Conservation (phyloP, 441 rosid genomes). For the Melastoma candidum region DNA sequence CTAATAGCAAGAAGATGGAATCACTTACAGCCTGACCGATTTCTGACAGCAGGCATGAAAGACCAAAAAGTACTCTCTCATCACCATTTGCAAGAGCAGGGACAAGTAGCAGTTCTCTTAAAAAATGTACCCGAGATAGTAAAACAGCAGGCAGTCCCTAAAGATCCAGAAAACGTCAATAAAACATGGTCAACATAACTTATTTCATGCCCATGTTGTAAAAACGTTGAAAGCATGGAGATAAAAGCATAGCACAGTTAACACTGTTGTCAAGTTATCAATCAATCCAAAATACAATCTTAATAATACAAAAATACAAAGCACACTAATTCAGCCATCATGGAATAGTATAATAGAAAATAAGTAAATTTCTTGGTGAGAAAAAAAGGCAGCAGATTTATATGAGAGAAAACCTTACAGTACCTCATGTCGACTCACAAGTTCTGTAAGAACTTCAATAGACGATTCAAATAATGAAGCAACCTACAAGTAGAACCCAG, state of each 20-base stretch:
- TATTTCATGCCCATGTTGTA: background rate
- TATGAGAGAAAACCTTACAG: constrained; percentile 1
- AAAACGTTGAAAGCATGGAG: background rate
- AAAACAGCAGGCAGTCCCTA: constrained; percentile 90
- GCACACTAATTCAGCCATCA: too few species aligned
- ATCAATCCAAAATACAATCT: too few species aligned
- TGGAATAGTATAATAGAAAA: too few species aligned
- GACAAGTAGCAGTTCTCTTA: constrained; percentile 69
- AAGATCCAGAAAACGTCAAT: constrained; percentile 17
- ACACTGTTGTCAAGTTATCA: too few species aligned
- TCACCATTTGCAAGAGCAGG: constrained; percentile 73
- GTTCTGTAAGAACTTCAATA: constrained; percentile 90
- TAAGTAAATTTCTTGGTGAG: too few species aligned
- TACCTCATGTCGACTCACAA: constrained; percentile 86
- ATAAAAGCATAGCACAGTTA: too few species aligned
- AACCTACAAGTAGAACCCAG: constrained; percentile 38
- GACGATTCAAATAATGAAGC: constrained; percentile 75
- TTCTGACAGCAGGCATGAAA: constrained; percentile 84
- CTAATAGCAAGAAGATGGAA: constrained; percentile 7
- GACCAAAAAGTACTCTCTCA: constrained; percentile 70
- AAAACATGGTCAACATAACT: constrained; percentile 9
- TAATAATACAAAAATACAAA: too few species aligned
- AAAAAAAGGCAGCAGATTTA: too few species aligned
- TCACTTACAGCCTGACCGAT: constrained; percentile 91
- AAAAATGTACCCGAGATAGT: constrained; percentile 64